Evolutionary conservation across 441 rosid genomes (phyloP).

Genomic region (Kokia cookei): DNA sequence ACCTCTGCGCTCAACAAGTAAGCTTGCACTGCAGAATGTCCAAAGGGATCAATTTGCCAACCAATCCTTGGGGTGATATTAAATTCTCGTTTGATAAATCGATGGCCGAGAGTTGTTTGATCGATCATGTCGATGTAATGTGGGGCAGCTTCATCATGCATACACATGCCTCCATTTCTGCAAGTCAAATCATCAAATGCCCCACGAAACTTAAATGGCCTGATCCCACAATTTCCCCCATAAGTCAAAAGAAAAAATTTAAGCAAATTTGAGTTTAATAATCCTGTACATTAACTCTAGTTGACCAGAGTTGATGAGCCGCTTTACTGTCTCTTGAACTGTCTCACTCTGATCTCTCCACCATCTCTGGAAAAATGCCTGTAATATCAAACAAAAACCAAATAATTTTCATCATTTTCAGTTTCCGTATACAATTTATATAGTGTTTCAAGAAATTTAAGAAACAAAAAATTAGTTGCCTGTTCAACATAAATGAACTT

Average conservation of each 20-base stretch:
- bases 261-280: background rate
- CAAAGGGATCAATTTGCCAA: conserved; percentile 63
- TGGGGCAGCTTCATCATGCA: conserved; percentile 48
- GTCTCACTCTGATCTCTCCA: conserved; percentile 46
- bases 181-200: conserved; percentile 8
- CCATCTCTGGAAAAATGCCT: conserved; percentile 62
- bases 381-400: background rate
- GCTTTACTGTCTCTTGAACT: conserved; percentile 30
- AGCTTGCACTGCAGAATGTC: conserved; percentile 57
- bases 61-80: conserved; percentile 49
- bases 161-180: conserved; percentile 55
- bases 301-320: conserved; percentile 40
- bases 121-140: conserved; percentile 58
- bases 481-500: conserved; percentile 46
- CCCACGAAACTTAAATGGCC: conserved; percentile 2
- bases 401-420: background rate
- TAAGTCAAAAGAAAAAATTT: background rate
- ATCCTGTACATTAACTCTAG: conserved; percentile 43
- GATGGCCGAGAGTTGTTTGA: conserved; percentile 56
- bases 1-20: conserved; percentile 54
- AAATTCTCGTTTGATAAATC: conserved; percentile 37
- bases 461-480: conserved; percentile 11
- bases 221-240: background rate
- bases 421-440: background rate
- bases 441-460: background rate